phyloP scores from a whole-genome alignment of 2,329 filamentous ascomycete genomes.

The Thelonectria rubi region DNA sequence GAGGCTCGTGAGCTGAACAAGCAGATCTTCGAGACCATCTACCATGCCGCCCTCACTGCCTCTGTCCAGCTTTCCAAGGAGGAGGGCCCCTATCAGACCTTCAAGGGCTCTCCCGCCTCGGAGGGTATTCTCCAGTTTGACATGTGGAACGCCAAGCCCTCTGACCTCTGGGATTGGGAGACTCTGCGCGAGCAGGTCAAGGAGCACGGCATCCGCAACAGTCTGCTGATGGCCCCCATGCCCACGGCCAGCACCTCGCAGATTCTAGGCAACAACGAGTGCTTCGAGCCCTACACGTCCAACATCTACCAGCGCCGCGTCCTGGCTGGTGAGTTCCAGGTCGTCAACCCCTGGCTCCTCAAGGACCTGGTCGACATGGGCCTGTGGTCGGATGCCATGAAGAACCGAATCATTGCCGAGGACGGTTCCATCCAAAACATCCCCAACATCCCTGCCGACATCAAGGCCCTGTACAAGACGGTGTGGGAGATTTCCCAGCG shows the following conservation, averaged over 20 bases:
- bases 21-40: slow-evolving; percentile 99
- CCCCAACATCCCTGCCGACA: slow-evolving; percentile 92
- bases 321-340: slow-evolving; percentile 97
- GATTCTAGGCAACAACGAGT: slow-evolving; percentile 99
- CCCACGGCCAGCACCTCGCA: slow-evolving; percentile 97
- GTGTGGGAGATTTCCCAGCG: slow-evolving; percentile 99
- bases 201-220: slow-evolving; percentile 94
- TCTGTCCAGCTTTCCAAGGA: slow-evolving; percentile 87
- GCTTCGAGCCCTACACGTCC: slow-evolving; percentile 99
- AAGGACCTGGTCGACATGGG: slow-evolving; percentile 98
- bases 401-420: slow-evolving; percentile 99
- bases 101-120: slow-evolving; percentile 92
- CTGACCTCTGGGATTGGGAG: slow-evolving; percentile 97
- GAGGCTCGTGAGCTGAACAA: slow-evolving; percentile 95
- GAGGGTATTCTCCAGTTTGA: slow-evolving; percentile 97
- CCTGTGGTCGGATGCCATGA: slow-evolving; percentile 99
- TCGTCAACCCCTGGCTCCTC: slow-evolving; percentile 98
- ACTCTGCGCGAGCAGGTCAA: slow-evolving; percentile 89
- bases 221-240: slow-evolving; percentile 94
- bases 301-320: slow-evolving; percentile 99
- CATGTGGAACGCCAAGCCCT: slow-evolving; percentile 96
- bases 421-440: slow-evolving; percentile 97
- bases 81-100: slow-evolving; percentile 86
- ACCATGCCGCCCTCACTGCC: slow-evolving; percentile 91
- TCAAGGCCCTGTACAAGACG: slow-evolving; percentile 98